Evolutionary conservation across 2,329 filamentous ascomycete genomes (phyloP).

Genomic region (Didymosphaeria variabile): DNA sequence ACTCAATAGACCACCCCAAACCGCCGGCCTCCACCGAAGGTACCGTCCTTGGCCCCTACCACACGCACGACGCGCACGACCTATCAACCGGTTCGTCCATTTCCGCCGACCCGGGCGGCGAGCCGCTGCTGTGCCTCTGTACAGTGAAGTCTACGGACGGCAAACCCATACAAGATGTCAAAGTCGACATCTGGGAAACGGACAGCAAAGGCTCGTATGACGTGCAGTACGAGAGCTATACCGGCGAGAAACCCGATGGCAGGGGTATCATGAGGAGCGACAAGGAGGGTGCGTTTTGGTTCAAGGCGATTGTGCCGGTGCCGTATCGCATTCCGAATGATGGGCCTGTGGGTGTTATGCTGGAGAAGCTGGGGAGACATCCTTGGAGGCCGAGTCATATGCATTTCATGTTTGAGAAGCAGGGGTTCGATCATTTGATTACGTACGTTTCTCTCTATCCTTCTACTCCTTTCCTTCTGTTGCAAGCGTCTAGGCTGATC

Average conservation of each 20-base stretch:
- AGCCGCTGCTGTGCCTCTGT: slow-evolving; percentile 77
- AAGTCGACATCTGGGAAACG: slow-evolving; percentile 86
- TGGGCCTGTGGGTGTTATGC: slow-evolving; percentile 68
- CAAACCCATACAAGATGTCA: slow-evolving; percentile 69
- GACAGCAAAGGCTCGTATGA: slow-evolving; percentile 84
- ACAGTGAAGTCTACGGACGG: slow-evolving; percentile 72
- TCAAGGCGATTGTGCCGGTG: slow-evolving; percentile 84
- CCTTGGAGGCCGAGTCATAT: slow-evolving; percentile 51
- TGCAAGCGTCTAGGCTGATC: slow-evolving; percentile 2
- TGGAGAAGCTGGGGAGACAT: slow-evolving; percentile 41
- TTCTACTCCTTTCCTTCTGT: slow-evolving; percentile 2
- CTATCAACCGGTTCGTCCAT: slow-evolving; percentile 68
- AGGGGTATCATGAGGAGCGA: slow-evolving; percentile 76
- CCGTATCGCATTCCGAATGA: slow-evolving; percentile 87
- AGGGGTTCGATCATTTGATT: slow-evolving; percentile 72
- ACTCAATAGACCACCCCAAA: slow-evolving; percentile 85
- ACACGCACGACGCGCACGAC: slow-evolving; percentile 77
- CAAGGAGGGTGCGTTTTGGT: slow-evolving; percentile 80
- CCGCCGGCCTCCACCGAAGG: slow-evolving; percentile 75
- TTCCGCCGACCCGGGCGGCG: slow-evolving; percentile 73
- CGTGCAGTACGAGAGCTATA: slow-evolving; percentile 74
- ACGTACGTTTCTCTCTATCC: slow-evolving; percentile 67
- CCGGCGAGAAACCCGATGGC: slow-evolving; percentile 68
- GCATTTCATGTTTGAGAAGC: slow-evolving; percentile 71
- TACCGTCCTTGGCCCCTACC: slow-evolving; percentile 83